Evolutionary conservation across 2,329 filamentous ascomycete genomes (phyloP).

Genomic region (Blastomyces silverae): DNA sequence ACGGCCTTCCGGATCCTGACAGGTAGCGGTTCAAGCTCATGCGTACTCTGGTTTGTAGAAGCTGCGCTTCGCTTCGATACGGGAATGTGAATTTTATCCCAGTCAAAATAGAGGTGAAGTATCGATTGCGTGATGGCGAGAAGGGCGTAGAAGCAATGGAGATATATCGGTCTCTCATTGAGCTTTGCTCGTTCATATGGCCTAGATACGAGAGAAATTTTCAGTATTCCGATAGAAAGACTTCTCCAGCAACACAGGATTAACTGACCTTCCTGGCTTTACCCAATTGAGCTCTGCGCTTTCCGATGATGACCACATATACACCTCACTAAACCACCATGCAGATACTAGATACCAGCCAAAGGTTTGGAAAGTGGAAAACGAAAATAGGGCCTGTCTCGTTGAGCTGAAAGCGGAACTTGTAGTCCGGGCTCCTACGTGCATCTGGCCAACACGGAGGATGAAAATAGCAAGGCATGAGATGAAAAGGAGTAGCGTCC

Average conservation of each 20-base stretch:
- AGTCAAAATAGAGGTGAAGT: constrained; percentile 64
- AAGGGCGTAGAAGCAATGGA: constrained; percentile 62
- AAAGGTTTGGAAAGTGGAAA: constrained; percentile 61
- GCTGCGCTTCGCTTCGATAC: constrained; percentile 33
- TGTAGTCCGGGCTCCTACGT: constrained; percentile 66
- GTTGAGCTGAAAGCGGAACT: constrained; percentile 61
- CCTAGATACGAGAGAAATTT: constrained; percentile 24
- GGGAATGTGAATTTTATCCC: constrained; percentile 59
- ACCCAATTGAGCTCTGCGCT: constrained; percentile 64
- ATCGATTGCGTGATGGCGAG: constrained; percentile 64
- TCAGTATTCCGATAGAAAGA: background rate
- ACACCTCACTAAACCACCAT: constrained; percentile 72
- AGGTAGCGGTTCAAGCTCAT: constrained; percentile 33
- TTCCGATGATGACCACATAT: constrained; percentile 62
- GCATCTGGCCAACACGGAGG: constrained; percentile 76
- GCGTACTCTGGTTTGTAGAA: constrained; percentile 33
- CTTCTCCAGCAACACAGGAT: constrained; percentile 1
- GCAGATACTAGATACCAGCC: constrained; percentile 72
- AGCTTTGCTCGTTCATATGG: constrained; percentile 62
- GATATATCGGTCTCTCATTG: constrained; percentile 80
- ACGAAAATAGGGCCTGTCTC: constrained; percentile 49
- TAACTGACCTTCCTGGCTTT: constrained; percentile 57
- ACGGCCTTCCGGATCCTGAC: constrained; percentile 36
- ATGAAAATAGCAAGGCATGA: constrained; percentile 72
- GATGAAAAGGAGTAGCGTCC: constrained; percentile 67